A percentile compares a stretch with the other conserved stretches of the same genome.
These are phyloP conservation scores for Curvularia eragrostidis DNA, from an alignment of 2,329 filamentous ascomycete genomes.

Conservation along the genomic window DNA sequence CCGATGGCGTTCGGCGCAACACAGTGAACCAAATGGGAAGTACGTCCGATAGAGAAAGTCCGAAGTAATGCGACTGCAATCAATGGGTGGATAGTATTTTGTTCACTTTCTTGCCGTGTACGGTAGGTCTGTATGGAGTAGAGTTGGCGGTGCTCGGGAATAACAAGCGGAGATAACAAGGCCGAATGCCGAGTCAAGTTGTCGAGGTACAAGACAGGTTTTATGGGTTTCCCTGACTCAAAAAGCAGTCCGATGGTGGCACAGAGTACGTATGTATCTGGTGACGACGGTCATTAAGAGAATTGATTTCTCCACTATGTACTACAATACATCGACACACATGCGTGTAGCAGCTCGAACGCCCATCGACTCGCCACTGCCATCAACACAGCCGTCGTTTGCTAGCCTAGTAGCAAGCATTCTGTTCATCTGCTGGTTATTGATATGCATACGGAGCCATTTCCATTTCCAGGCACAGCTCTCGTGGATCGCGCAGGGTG, in stretches of 20 bases:
- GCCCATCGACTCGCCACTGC: neutral
- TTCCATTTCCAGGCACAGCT: neutral
- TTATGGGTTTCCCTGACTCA: neutral
- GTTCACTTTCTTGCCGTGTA: conserved; percentile 1
- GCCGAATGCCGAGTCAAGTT: neutral
- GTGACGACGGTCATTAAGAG: neutral
- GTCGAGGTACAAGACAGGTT: neutral
- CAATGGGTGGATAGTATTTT: conserved; percentile 1
- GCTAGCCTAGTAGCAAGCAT: neutral
- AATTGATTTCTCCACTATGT: neutral
- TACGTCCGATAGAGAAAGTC: conserved; percentile 11
- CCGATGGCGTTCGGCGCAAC: neutral
- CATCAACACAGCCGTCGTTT: neutral
- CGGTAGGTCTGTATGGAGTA: neutral
- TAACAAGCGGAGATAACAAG: neutral
- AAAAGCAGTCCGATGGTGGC: neutral
- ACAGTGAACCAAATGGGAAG: neutral
- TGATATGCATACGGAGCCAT: neutral
- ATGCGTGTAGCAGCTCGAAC: neutral
- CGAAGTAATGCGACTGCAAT: conserved; percentile 17
- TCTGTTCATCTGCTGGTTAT: neutral
- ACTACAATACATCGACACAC: neutral
- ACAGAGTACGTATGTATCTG: neutral
- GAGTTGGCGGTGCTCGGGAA: neutral
- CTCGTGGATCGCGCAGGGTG: conserved; percentile 4